Evolutionary conservation across 371 early-diverging fungal species (phyloP), one percentile per base, ranked within the genome.

Genomic region (Mortierella sp.): DNA sequence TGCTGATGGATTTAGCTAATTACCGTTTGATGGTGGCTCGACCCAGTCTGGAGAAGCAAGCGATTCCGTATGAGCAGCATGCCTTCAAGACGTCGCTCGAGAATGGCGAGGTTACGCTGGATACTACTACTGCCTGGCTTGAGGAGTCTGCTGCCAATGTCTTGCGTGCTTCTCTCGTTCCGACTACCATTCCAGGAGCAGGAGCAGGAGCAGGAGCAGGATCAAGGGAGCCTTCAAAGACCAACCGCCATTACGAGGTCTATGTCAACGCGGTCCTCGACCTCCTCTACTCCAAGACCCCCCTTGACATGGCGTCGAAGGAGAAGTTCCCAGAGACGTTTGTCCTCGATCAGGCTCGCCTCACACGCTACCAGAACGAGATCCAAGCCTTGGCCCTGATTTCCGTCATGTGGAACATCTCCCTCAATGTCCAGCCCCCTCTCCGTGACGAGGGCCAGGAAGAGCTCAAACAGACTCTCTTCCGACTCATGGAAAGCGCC

Each of bases 1-100:
- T 86, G 86, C 28, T 86, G 70, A 52, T 80, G 80, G 86, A 86
- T 60, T 14, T 86, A 55, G 80, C 82, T 19, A 82, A 82, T 57
- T 86, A 80, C 73, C 71, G 80, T 10, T 24, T 86, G 77, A 77
- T 77, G 48, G 78, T 77, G 8, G 80, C 80, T 1, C 63, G 86
- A 65, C 86, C 86, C 7, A 79, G 63, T 58, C 57, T 86, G 75
- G 80, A 82, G 76, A 79, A 80, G 71, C 80, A 86, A 45, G 86
- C 86, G 38, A 80, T 82, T 31, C 86, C 82, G 8, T 86, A 82
- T 13, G 86, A 86, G 48, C 82, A 77, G 50, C 58, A 74, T 11
- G 75, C 77, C 13, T 86, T 86, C 70, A 74, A 68, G 55, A 48
- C 71, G 24, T 11, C 75, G n/a, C 77, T 86, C 42, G 71, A 16